A percentile compares a stretch with the other conserved stretches of the same genome.
Conservation (phyloP, 768 basidiomycete genomes). For the Naganishia randhawae region DNA sequence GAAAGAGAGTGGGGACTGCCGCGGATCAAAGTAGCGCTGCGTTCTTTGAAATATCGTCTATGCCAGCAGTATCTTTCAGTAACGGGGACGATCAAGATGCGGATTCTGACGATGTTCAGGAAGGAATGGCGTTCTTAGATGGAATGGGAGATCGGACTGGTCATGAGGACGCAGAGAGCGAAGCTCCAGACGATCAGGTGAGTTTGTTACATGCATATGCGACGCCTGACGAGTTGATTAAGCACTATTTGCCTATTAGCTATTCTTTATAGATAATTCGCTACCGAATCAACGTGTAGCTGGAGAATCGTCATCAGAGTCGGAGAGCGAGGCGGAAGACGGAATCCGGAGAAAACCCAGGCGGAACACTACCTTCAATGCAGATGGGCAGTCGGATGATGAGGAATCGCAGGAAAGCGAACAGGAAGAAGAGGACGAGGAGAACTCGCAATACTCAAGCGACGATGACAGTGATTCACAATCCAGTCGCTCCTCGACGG, state of each 20-base stretch:
- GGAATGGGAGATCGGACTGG: neutral
- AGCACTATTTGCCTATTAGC: conserved; percentile 5
- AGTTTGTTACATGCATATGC: neutral
- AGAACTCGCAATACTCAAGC: conserved; percentile 27
- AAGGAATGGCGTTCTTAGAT: conserved; percentile 7
- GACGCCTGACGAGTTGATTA: conserved; percentile 17
- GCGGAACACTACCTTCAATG: neutral
- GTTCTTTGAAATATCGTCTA: neutral
- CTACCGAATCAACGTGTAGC: conserved; percentile 25
- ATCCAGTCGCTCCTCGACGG: conserved; percentile 29
- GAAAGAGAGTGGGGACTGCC: conserved; percentile 16
- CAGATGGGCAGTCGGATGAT: conserved; percentile 23
- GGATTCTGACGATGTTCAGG: conserved; percentile 6
- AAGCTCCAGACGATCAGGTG: conserved; percentile 32
- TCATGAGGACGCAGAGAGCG: conserved; percentile 9
- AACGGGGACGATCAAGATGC: conserved; percentile 31
- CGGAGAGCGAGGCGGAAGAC: conserved; percentile 25
- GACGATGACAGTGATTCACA: conserved; percentile 23
- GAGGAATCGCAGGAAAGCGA: conserved; percentile 7
- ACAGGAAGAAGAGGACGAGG: neutral
- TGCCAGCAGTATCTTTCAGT: conserved; percentile 16
- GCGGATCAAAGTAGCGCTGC: neutral
- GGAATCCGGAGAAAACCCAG: conserved; percentile 4
- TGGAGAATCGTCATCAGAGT: conserved; percentile 27
- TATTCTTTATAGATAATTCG: conserved; percentile 47